Base-by-base conservation (phyloP, 192 early-diverging fungal species). In the Phycomyces nitens region DNA sequence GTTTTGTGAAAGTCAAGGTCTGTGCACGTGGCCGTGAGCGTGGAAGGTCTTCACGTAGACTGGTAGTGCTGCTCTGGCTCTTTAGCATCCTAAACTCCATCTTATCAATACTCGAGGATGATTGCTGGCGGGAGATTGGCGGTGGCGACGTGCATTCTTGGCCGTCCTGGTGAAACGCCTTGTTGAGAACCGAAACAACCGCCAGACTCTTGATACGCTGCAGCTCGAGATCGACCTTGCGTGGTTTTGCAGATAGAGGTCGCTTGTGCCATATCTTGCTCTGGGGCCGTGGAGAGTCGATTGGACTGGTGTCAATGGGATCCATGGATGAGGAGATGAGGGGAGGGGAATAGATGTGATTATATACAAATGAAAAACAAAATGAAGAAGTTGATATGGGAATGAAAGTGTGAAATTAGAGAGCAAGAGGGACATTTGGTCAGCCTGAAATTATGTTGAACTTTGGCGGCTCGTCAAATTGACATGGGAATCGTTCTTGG, bases 181-280 rank as follows among this genome's bases (percentile, higher is more conserved):
- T 63, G 16, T 63, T 63, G 23, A 63, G 40, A 3, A 63, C 62
- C 9, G 62, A 63, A 15, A 63, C 62, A 4, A 63, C 62, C 0
- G 62, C 62, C 10, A 63, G 10, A 3, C 62, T 63, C 42, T 63
- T 63, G 51, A 63, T 63, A 24, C 52, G 38, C 16, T 63, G 62
- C 2, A 63, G 62, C 42, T 63, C 62, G 10, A 38, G 27, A 41
- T 63, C 62, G 1, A 53, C 52, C n/a, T 63, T 63, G 52, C 62
- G 52, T 63, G 34, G 22, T 20, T 27, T 53, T 1, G 2, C 42
- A 24, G 50, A 53, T 11, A 16, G 9, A n/a, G 50, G 50, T 29
- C 52, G 20, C 4, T 54, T 63, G 26, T 21, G 38, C 62, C 62
- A 26, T 24, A 5, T 24, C 26, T 53, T 47, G 44, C 15, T 14